Evolutionary conservation across 2,329 filamentous ascomycete genomes (phyloP).

Genomic region (Pseudogymnoascus sp.): DNA sequence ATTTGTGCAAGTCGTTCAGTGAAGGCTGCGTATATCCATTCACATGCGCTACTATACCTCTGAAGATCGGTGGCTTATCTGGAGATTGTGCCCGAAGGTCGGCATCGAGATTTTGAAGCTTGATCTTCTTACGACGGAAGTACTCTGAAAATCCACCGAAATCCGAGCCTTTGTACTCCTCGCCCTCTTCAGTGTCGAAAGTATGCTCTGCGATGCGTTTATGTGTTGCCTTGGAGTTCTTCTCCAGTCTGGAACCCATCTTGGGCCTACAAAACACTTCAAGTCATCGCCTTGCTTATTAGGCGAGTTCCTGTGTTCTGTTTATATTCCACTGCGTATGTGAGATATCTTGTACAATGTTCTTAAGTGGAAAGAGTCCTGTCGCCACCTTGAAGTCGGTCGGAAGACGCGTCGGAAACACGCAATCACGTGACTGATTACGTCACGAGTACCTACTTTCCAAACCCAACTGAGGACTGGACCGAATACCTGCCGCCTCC

Average conservation of each 20-base stretch:
- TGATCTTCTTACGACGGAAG: slow-evolving; percentile 91
- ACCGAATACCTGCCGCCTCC: not conserved
- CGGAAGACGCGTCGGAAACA: slow-evolving; percentile 1
- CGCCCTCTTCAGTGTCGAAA: slow-evolving; percentile 74
- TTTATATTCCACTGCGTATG: not conserved
- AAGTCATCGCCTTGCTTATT: not conserved
- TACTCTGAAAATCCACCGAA: slow-evolving; percentile 91
- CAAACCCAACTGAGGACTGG: not conserved
- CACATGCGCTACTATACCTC: slow-evolving; percentile 80
- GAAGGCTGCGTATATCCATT: slow-evolving; percentile 96
- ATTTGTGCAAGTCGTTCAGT: slow-evolving; percentile 74
- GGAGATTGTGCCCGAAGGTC: slow-evolving; percentile 50
- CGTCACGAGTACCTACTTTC: not conserved
- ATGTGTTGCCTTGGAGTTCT: slow-evolving; percentile 52
- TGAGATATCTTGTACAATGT: not conserved
- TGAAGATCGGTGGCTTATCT: slow-evolving; percentile 78
- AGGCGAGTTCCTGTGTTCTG: not conserved
- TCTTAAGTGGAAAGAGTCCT: not conserved
- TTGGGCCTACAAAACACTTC: not conserved
- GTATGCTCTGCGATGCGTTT: slow-evolving; percentile 57
- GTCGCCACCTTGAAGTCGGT: not conserved
- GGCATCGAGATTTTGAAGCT: slow-evolving; percentile 88
- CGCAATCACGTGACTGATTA: slow-evolving; percentile 2
- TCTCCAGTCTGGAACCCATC: slow-evolving; percentile 54
- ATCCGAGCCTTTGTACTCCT: slow-evolving; percentile 79